phyloP scores from a whole-genome alignment of 495 filamentous ascomycete species.

The Astrothelium subdiscretum region DNA sequence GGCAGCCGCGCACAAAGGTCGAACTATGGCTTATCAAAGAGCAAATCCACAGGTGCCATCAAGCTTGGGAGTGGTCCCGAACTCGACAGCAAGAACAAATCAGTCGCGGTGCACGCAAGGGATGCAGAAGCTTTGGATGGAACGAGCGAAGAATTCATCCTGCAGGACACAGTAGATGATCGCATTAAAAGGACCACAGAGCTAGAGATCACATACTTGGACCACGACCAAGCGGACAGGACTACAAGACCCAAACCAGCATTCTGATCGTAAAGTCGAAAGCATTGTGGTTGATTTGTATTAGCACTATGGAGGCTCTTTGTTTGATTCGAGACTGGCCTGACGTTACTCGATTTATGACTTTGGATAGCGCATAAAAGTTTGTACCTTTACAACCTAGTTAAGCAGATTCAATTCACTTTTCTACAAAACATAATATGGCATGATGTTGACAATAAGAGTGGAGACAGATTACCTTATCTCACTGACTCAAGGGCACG shows the following conservation, averaged over 20 bases:
- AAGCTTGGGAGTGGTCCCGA: neutral
- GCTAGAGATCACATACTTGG: neutral
- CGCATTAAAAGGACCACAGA: neutral
- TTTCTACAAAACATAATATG: no score
- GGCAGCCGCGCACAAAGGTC: neutral
- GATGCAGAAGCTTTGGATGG: neutral
- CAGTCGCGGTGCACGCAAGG: neutral
- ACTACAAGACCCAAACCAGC: no score
- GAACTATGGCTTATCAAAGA: neutral
- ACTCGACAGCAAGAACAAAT: neutral
- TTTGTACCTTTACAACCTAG: no score
- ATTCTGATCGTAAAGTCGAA: neutral
- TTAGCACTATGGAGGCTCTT: no score
- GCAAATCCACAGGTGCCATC: neutral
- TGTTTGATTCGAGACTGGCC: no score
- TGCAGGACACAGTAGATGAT: neutral
- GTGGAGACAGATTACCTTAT: no score
- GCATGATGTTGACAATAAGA: no score
- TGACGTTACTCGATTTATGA: no score
- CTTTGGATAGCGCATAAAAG: no score
- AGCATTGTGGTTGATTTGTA: neutral
- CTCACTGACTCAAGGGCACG: no score
- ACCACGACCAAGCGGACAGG: no score
- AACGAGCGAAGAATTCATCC: neutral
- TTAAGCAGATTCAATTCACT: no score